phyloP scores from a whole-genome alignment of 2,329 filamentous ascomycete species.

The Aureobasidium subglaciale region DNA sequence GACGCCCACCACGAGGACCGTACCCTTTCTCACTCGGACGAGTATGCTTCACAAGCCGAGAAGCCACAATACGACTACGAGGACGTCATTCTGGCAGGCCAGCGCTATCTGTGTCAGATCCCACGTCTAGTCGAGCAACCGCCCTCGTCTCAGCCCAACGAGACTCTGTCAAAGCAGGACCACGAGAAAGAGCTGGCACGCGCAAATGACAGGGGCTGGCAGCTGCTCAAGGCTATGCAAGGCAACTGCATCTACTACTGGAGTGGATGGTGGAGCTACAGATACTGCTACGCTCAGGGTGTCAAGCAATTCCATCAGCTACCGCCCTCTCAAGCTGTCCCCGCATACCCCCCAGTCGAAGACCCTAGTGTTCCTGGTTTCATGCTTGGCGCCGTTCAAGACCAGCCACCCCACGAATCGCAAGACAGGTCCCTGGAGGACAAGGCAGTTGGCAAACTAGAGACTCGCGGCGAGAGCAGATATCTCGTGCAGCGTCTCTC shows the following conservation, averaged over 20 bases:
- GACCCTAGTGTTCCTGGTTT: conserved; percentile 72
- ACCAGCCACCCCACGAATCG: conserved; percentile 23
- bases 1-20: background rate
- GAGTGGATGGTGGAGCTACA: conserved; percentile 93
- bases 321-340: conserved; percentile 60
- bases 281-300: conserved; percentile 82
- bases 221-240: conserved; percentile 70
- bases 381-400: conserved; percentile 59
- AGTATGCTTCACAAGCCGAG: background rate
- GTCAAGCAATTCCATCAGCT: conserved; percentile 88
- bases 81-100: conserved; percentile 61
- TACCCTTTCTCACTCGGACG: background rate
- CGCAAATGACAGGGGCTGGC: conserved; percentile 70
- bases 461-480: conserved; percentile 73
- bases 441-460: conserved; percentile 42
- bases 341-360: conserved; percentile 63
- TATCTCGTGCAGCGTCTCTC: conserved; percentile 79
- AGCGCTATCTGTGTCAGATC: conserved; percentile 77
- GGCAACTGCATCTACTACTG: conserved; percentile 76
- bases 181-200: conserved; percentile 73
- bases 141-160: conserved; percentile 22
- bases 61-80: conserved; percentile 50
- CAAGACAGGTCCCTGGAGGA: conserved; percentile 22
- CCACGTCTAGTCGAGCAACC: conserved; percentile 57
- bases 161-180: conserved; percentile 46